Percentiles rank a stretch among this genome's conserved stretches.
These are phyloP conservation scores for Neofusicoccum umdonicola DNA, from an alignment of 2,329 filamentous ascomycete genomes.

Conservation along the genomic window DNA sequence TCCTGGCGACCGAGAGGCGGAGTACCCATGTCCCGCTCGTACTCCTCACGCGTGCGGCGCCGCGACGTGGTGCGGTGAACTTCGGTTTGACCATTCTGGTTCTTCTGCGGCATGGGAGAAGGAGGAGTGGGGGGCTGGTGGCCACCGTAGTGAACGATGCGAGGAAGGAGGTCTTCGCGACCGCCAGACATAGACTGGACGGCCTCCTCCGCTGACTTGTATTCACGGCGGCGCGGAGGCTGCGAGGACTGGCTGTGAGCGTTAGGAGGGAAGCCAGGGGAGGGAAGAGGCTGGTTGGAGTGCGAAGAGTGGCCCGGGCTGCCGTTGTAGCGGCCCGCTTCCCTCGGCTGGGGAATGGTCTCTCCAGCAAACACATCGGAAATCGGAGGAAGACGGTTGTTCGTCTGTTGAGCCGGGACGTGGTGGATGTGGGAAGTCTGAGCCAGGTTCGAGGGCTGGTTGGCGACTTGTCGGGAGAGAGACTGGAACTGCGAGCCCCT, in stretches of 20 bases:
- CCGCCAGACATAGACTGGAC: slow-evolving; percentile 87
- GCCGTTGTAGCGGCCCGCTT: slow-evolving; percentile 53
- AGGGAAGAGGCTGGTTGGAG: slow-evolving; percentile 68
- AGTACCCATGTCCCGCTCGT: slow-evolving; percentile 81
- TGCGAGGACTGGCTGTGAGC: slow-evolving; percentile 43
- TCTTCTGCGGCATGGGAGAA: slow-evolving; percentile 62
- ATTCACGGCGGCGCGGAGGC: slow-evolving; percentile 70
- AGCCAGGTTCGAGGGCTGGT: slow-evolving; percentile 78
- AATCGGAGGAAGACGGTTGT: slow-evolving; percentile 88
- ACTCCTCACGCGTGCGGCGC: slow-evolving; percentile 81
- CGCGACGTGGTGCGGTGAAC: slow-evolving; percentile 57
- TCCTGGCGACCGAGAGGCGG: slow-evolving; percentile 72
- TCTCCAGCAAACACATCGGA: slow-evolving; percentile 88
- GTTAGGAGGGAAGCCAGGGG: slow-evolving; percentile 68
- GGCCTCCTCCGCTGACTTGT: slow-evolving; percentile 92
- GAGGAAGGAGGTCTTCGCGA: slow-evolving; percentile 87
- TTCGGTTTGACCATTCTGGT: slow-evolving; percentile 22
- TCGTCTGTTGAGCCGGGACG: slow-evolving; percentile 80
- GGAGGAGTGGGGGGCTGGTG: slow-evolving; percentile 92
- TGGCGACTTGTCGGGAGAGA: slow-evolving; percentile 72
- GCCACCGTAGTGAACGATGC: slow-evolving; percentile 91
- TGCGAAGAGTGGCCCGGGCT: slow-evolving; percentile 64
- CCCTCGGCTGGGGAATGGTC: slow-evolving; percentile 53
- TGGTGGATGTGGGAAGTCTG: slow-evolving; percentile 90
- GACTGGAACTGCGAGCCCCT: slow-evolving; percentile 64